These are phyloP conservation scores for Astrothelium macrocarpum DNA, from an alignment of 495 filamentous ascomycete genomes.

Conservation along the genomic window DNA sequence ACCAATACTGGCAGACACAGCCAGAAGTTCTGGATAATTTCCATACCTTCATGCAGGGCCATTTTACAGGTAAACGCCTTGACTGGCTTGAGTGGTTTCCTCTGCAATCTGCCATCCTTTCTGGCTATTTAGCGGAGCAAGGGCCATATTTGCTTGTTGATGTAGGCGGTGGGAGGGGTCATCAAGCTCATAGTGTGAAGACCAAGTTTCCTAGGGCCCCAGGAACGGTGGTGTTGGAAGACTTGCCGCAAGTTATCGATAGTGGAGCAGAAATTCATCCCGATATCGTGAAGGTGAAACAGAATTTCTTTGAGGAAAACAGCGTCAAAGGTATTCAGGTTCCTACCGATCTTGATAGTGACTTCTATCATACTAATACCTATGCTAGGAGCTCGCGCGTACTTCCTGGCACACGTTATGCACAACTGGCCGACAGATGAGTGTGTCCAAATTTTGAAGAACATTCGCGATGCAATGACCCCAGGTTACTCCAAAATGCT, in stretches of 20 bases:
- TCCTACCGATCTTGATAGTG: background rate
- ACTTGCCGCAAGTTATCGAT: background rate
- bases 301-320: background rate
- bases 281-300: background rate
- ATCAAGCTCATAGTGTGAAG: background rate
- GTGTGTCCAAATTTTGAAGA: conserved; percentile 3
- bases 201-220: background rate
- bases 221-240: background rate
- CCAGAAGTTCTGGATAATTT: background rate
- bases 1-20: background rate
- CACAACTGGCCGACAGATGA: conserved; percentile 13
- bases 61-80: background rate
- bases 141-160: background rate
- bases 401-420: conserved; percentile 22
- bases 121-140: background rate
- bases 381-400: conserved; percentile 24
- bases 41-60: background rate
- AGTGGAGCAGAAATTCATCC: background rate
- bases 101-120: background rate
- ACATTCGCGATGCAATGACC: background rate
- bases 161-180: background rate
- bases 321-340: background rate
- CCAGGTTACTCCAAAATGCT: background rate
- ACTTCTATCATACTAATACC: background rate
- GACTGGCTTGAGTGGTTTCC: conserved; percentile 1